Evolutionary conservation across 129 eudicot genomes (phyloP), one percentile per base, ranked within the genome.

Genomic region (Lactuca saligna): DNA sequence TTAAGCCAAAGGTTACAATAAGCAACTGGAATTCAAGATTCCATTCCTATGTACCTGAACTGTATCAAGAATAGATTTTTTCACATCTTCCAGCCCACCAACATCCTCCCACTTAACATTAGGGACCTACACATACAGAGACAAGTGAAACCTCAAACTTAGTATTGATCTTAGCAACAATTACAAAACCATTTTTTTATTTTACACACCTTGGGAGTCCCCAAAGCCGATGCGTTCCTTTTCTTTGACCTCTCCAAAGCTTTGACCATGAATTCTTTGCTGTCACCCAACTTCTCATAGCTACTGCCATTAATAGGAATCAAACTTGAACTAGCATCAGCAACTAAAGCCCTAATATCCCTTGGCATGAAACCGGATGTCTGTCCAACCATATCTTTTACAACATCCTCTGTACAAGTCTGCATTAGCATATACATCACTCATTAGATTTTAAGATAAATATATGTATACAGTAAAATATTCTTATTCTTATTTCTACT

Each of bases 41-140:
- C 51, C 51, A 46, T 46, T 51, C 11, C 69, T 44, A 25, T 1
- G 29, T 69, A 86, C 98, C 90, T 87, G 98, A 77, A 93, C 92
- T 13, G 98, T 93, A 79, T 93, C 98, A 72, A 89, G 82, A 73
- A 93, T 93, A 35, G 96, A 87, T 78, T 89, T 87, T 81, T 93
- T 93, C 61, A 89, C 98, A 77, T 93, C 97, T 85, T 93, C 98
- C 70, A 93, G 90, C 65, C 98, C 98, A 68, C 98, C 98, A 77
- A 93, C 97, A 85, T 93, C 98, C 54, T 93, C 98, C 98, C 98
- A 93, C 74, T 89, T 89, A 53, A 93, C 92, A 74, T 93, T 79
- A 38, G 98, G 98, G 66, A 93, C 95, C 98, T 93, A 66, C 57
- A 81, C 16, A 44, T 66, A 54, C 53, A 60, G 14, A 73, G 87